Evolutionary conservation across 768 basidiomycete species (phyloP), one percentile per base, ranked within the genome.

Genomic region (Asterophora lycoperdoides): DNA sequence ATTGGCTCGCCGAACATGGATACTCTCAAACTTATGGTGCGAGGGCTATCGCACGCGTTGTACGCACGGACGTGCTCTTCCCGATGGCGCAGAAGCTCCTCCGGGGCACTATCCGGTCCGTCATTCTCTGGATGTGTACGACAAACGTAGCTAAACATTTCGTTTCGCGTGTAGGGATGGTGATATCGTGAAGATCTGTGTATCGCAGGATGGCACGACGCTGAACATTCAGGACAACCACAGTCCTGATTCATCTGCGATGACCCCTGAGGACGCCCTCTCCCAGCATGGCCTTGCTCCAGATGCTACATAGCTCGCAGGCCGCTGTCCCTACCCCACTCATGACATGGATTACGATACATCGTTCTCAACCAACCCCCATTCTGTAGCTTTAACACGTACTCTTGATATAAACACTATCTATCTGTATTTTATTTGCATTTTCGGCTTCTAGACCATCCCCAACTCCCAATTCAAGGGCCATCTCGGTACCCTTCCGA

Each of bases 1-100:
- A 76, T 4, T 89, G 85, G 86, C 74, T 96, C 4, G 87, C 83
- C 0, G 60, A 77, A 49, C 75, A 81, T 39, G 93, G 93, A 0
- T 93, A 89, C 63, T 93, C 89, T 3, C 81, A 89, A 39, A 66
- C 84, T 19, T 94, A 93, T 63, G 93, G 93, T 18, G 93, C 93
- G 0, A 75, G 93, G 28, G 87, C 90, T 5, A 89, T 95, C 47
- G 89, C 89, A 7, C 71, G 93, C n/a, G 81, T 93, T 15, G 88
- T 95, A 4, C 73, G 89, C 44, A 84, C 84, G 44, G 80, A 86
- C 56, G 85, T 96, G 8, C 66, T 92, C 37, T 89, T 89, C 71
- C 88, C 86, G 18, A 70, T 95, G 15, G 92, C 93, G 0, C 81
- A 82, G 63, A 87, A 86, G 62, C 59, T 95, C 59, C 66, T 96